Conservation (phyloP, 148 eudicot species). For the Rhododendron mucronatum region DNA sequence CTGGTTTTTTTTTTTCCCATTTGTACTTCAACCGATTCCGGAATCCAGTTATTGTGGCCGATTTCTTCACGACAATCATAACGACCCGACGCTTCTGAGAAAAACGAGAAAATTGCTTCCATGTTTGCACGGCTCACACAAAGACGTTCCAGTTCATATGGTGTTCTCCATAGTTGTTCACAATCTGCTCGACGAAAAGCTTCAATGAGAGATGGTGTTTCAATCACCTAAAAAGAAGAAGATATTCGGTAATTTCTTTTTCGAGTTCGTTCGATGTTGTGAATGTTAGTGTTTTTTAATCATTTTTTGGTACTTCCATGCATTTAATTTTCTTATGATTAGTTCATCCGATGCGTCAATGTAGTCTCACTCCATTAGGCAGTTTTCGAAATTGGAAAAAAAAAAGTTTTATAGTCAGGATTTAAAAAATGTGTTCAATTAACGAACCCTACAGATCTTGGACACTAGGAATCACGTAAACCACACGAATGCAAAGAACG, state of each 20-base stretch:
- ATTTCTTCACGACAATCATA: too few relatives aligned
- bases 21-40: neutral
- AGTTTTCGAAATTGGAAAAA: neutral
- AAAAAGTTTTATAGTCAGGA: neutral
- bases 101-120: neutral
- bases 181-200: neutral
- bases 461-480: neutral
- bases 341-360: neutral
- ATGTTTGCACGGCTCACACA: neutral
- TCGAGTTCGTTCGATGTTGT: neutral
- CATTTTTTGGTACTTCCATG: neutral
- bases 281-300: neutral
- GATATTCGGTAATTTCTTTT: neutral
- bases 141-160: neutral
- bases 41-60: too few relatives aligned
- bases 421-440: neutral
- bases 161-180: neutral
- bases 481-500: neutral
- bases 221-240: neutral
- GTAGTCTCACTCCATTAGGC: neutral
- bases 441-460: neutral
- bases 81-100: neutral
- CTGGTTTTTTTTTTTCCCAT: neutral
- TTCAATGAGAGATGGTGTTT: neutral
- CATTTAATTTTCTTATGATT: neutral